phyloP scores from a whole-genome alignment of 2,329 filamentous ascomycete species.

The Clarireedia hainanense region DNA sequence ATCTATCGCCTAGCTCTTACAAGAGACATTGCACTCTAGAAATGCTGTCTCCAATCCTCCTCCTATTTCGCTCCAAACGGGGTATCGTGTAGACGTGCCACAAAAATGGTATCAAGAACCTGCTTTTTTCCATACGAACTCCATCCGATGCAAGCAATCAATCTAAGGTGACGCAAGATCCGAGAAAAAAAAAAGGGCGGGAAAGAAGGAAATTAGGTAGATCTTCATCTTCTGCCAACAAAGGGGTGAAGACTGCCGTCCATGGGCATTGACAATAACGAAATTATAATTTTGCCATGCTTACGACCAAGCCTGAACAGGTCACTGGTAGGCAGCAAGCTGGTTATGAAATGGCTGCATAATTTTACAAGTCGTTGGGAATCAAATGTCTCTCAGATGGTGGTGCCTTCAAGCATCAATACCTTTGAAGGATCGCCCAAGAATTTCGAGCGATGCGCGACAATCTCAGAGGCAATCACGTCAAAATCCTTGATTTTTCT shows the following conservation, averaged over 20 bases:
- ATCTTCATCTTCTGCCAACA: background rate
- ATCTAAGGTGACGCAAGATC: background rate
- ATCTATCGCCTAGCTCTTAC: too few species aligned
- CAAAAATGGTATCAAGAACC: slow-evolving; percentile 1
- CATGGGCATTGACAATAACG: background rate
- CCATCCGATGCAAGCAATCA: slow-evolving; percentile 5
- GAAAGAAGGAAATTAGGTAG: background rate
- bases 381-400: slow-evolving; percentile 15
- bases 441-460: slow-evolving; percentile 58
- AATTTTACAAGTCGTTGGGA: slow-evolving; percentile 21
- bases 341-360: slow-evolving; percentile 7
- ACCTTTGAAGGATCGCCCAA: slow-evolving; percentile 57
- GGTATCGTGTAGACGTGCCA: slow-evolving; percentile 7
- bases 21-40: too few species aligned
- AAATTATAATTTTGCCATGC: background rate
- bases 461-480: slow-evolving; percentile 57
- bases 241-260: background rate
- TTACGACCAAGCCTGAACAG: slow-evolving; percentile 7
- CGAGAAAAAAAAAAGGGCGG: background rate
- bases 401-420: slow-evolving; percentile 42
- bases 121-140: slow-evolving; percentile 8
- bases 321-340: slow-evolving; percentile 9
- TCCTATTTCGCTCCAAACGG: slow-evolving; percentile 1
- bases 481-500: slow-evolving; percentile 58
- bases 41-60: background rate